Evolutionary conservation across 768 basidiomycete genomes (phyloP).

Genomic region (Dioszegia aurantiaca): DNA sequence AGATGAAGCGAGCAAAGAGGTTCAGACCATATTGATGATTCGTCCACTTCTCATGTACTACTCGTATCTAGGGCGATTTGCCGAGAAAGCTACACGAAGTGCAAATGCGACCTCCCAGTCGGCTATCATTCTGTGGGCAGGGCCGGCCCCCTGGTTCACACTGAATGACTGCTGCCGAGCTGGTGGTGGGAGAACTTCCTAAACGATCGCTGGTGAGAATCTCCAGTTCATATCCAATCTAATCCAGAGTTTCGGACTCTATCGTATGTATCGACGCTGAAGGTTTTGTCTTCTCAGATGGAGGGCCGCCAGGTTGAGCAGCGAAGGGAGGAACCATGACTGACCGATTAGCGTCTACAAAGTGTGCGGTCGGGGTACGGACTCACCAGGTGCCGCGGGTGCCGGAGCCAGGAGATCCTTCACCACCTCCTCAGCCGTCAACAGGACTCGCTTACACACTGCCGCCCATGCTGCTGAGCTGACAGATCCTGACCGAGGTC

Average conservation of each 20-base stretch:
- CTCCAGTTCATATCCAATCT: not conserved
- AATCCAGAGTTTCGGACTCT: conserved; percentile 43
- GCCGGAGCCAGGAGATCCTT: conserved; percentile 58
- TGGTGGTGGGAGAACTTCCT: too few species aligned
- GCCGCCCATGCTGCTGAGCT: conserved; percentile 94
- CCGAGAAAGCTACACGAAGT: too few species aligned
- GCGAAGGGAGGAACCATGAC: not conserved
- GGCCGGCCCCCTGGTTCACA: too few species aligned
- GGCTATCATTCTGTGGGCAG: too few species aligned
- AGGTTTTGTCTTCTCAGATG: conserved; percentile 15
- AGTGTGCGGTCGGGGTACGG: too few species aligned
- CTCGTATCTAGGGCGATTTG: too few species aligned
- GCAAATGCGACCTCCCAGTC: too few species aligned
- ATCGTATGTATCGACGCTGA: conserved; percentile 32
- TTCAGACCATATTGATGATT: conserved; percentile 77
- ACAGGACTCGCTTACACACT: conserved; percentile 82
- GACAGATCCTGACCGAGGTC: conserved; percentile 67
- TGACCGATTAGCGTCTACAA: not conserved
- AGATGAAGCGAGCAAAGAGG: conserved; percentile 70
- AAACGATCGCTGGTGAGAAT: too few species aligned
- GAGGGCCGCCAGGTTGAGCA: not conserved
- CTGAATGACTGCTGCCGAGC: too few species aligned
- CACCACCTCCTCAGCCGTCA: conserved; percentile 68
- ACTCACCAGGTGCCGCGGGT: conserved; percentile 17
- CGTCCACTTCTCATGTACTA: too few species aligned